Base-by-base conservation (phyloP, 1,284 basidiomycete species). In the Coniferiporia sulphurascens region DNA sequence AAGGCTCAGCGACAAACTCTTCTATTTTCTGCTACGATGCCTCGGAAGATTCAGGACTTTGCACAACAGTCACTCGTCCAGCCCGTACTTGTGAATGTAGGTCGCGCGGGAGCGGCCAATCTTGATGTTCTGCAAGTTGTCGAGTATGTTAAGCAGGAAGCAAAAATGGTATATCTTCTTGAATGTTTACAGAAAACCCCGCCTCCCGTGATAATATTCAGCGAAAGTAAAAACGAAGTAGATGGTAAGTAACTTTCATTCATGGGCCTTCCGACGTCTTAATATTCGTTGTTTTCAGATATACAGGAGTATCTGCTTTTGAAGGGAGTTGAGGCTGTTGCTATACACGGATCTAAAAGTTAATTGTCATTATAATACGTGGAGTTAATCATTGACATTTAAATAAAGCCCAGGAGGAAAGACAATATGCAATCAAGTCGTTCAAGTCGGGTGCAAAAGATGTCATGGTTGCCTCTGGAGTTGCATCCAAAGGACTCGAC, bases 161-260 rank as follows among this genome's bases (percentile, higher is more conserved):
- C 96, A 0, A 99, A 99, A 75, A 98, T 99, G 96, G 94, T 98
- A 0, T 98, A 98, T 71, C 81, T 99, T 13, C 78, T 99, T 49
- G 97, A 99, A 72, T 97, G 95, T 72, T 73, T 99, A 61, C 97
- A 99, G 71, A 99, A 99, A 77, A 99, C 97, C 1, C 89, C 97
- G 0, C 97, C 97, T 10, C 97, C 97, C 0, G 95, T 97, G 57
- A 98, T 99, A 72, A 86, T 99, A 58, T 99, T 99, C 72, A 95
- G 91, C 65, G 96, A 99, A 71, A 98, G 97, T 77, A 99, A 99
- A 80, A 98, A 98, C 69, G 97, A 99, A 71, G 97, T 99, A 19
- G 97, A 99, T 71, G 94, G 93, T 93, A 64, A 66, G 79, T 65
- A 10, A 17, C 32, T 2, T 50, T 58, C 22, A 21, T 54, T 3